Conservation (phyloP, 23 red algal species). For the Pyropia haitanensis region DNA sequence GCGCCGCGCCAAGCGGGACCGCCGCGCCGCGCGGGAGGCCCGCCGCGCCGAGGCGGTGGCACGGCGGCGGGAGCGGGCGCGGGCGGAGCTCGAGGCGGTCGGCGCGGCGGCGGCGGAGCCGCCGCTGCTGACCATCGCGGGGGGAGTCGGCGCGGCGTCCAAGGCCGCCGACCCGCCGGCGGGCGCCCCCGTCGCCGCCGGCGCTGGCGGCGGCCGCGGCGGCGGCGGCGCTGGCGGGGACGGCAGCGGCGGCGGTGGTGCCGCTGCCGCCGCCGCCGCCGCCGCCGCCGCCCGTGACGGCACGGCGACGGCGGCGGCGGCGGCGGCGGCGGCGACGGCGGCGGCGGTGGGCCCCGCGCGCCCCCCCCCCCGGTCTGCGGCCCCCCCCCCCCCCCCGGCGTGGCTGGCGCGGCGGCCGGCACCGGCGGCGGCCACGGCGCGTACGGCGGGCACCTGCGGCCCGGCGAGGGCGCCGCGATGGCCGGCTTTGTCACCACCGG, state of each 20-base stretch:
- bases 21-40: too few species aligned
- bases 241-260: not conserved
- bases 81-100: not conserved
- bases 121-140: not conserved
- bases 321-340: too few species aligned
- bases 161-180: not conserved
- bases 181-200: not conserved
- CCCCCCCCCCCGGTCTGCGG: not conserved
- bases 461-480: constrained; percentile 69
- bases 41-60: too few species aligned
- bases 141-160: not conserved
- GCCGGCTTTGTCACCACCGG: constrained; percentile 73
- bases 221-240: not conserved
- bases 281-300: not conserved
- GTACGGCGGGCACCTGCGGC: constrained; percentile 45
- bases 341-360: not conserved
- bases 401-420: not conserved
- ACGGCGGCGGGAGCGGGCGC: too few species aligned
- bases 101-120: not conserved
- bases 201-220: not conserved
- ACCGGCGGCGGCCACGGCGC: not conserved
- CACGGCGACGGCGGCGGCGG: not conserved
- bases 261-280: not conserved
- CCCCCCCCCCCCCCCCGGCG: not conserved
- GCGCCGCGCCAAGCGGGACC: too few species aligned